phyloP scores from a whole-genome alignment of 106 monocot genomes.

The Dendrobium chrysotoxum region DNA sequence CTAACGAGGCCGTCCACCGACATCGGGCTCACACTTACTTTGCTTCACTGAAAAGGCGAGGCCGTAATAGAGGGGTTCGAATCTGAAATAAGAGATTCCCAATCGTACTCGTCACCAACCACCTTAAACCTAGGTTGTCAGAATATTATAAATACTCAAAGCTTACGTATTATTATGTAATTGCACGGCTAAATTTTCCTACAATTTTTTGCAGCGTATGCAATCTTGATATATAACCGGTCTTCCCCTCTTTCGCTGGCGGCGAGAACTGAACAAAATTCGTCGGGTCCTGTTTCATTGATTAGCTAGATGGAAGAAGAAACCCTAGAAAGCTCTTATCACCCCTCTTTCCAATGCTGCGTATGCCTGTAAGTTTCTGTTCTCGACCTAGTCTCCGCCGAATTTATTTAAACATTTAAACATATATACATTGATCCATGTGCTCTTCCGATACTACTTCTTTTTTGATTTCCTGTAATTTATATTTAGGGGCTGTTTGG shows the following conservation, averaged over 20 bases:
- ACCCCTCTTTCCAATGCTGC: conserved; percentile 6
- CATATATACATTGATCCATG: neutral
- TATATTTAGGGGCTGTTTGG: neutral
- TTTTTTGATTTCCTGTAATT: neutral
- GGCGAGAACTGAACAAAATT: neutral
- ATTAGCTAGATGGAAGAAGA: neutral
- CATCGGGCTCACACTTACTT: too few species aligned
- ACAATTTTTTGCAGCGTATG: too few species aligned
- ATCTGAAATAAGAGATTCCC: too few species aligned
- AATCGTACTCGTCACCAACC: too few species aligned
- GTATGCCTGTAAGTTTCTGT: conserved; percentile 3
- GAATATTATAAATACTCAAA: too few species aligned
- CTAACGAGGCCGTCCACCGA: too few species aligned
- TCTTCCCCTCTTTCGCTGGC: neutral
- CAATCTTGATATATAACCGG: too few species aligned
- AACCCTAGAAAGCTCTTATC: neutral
- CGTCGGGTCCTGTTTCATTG: neutral
- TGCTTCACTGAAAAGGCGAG: too few species aligned
- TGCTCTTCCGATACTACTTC: neutral
- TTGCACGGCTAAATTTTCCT: too few species aligned
- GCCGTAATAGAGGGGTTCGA: too few species aligned
- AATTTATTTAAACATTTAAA: neutral
- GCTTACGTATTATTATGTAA: too few species aligned
- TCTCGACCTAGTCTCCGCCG: neutral
- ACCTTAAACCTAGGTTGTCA: too few species aligned